phyloP scores from a whole-genome alignment of 169 alveolate genomes.

The Cytauxzoon felis region DNA sequence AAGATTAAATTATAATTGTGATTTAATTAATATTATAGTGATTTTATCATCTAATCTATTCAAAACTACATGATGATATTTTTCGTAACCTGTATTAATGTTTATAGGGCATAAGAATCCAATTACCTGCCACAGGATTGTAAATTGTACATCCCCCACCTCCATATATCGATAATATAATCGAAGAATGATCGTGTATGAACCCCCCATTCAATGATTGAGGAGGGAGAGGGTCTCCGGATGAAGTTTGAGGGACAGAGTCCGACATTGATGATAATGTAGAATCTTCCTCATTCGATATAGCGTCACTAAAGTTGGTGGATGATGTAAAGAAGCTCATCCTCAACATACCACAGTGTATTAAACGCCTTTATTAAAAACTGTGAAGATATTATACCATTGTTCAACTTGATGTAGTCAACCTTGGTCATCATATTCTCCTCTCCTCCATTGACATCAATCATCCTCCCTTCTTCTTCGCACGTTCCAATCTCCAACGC shows the following conservation, averaged over 20 bases:
- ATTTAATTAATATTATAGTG: too few relatives aligned
- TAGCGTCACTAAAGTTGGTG: background rate
- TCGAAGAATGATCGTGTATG: too few relatives aligned
- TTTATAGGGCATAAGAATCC: too few relatives aligned
- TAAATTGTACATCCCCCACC: too few relatives aligned
- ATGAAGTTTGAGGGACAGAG: background rate
- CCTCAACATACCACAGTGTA: slow-evolving; percentile 40
- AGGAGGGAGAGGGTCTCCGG: slow-evolving; percentile 1
- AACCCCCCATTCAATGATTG: background rate
- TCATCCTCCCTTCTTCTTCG: background rate
- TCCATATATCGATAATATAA: too few relatives aligned
- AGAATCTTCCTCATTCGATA: background rate
- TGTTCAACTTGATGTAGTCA: slow-evolving; percentile 5
- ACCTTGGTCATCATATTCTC: background rate
- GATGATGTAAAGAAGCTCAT: background rate
- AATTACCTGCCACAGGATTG: too few relatives aligned
- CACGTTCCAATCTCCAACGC: background rate
- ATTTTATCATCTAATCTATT: too few relatives aligned
- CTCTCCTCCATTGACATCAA: background rate
- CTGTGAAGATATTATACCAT: slow-evolving; percentile 22
- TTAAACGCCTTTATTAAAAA: slow-evolving; percentile 12
- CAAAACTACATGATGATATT: too few relatives aligned
- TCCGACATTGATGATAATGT: slow-evolving; percentile 28
- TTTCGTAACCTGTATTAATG: too few relatives aligned
- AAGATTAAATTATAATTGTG: too few relatives aligned